Percentiles rank a stretch among this genome's conserved stretches.
Evolutionary conservation across 257 asterid genomes (phyloP).

Genomic region (Nicotiana paniculata): DNA sequence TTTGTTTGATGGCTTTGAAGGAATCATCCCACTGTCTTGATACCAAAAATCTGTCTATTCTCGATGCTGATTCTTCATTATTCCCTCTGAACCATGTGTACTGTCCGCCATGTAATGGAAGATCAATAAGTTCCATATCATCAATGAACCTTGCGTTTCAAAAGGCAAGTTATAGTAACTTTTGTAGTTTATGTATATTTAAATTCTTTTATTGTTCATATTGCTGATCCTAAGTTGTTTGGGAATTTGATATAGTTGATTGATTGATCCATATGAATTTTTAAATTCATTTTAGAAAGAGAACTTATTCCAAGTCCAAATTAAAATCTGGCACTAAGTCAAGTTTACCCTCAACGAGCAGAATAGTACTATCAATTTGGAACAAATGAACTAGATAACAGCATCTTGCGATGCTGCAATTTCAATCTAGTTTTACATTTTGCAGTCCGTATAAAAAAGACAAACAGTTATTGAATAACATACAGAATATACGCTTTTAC

Average conservation of each 20-base stretch:
- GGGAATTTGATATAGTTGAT: background rate
- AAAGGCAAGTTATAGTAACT: background rate
- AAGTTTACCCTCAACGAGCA: background rate
- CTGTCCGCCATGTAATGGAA: background rate
- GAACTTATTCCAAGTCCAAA: background rate
- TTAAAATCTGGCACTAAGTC: background rate
- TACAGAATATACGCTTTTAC: background rate
- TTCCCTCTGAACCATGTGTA: background rate
- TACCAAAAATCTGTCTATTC: background rate
- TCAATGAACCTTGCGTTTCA: background rate
- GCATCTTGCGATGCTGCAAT: background rate
- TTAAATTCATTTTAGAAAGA: background rate
- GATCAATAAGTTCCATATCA: background rate
- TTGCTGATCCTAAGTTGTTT: background rate
- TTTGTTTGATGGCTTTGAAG: background rate
- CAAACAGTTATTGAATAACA: background rate
- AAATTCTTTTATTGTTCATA: background rate
- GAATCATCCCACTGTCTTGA: background rate
- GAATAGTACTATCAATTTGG: constrained; percentile 3
- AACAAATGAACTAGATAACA: background rate
- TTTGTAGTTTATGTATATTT: background rate
- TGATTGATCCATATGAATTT: background rate
- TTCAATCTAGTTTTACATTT: background rate
- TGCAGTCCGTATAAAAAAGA: background rate
- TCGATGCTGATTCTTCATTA: background rate